phyloP scores from a whole-genome alignment of 192 early-diverging fungal genomes.

The Piromyces sp. region DNA sequence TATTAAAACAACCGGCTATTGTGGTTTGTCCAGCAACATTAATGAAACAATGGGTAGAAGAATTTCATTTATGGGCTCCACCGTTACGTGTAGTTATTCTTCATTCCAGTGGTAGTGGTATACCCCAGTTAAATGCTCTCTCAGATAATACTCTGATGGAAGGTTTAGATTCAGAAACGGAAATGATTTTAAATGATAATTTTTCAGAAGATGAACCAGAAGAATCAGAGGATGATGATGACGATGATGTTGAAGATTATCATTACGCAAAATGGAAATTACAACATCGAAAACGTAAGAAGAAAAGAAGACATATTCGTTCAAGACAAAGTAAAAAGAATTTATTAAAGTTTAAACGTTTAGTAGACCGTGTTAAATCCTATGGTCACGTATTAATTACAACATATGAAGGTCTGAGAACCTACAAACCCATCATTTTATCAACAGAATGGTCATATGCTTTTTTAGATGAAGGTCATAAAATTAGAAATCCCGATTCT shows the following conservation, averaged over 20 bases:
- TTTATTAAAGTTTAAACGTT: background rate
- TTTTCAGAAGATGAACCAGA: conserved; percentile 10
- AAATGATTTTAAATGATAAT: background rate
- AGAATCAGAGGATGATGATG: conserved; percentile 3
- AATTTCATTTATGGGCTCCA: conserved; percentile 70
- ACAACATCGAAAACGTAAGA: background rate
- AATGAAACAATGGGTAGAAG: conserved; percentile 65
- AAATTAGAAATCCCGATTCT: conserved; percentile 87
- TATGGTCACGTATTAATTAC: conserved; percentile 59
- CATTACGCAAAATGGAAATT: background rate
- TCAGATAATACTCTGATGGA: background rate
- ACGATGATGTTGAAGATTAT: background rate
- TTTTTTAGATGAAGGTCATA: conserved; percentile 90
- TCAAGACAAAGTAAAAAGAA: background rate
- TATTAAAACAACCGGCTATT: conserved; percentile 33
- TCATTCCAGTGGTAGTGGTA: conserved; percentile 68
- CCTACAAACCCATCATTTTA: conserved; percentile 50
- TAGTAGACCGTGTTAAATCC: background rate
- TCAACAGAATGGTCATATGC: conserved; percentile 66
- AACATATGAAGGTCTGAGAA: conserved; percentile 65
- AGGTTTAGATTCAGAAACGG: background rate
- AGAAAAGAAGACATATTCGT: background rate
- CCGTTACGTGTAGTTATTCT: conserved; percentile 73
- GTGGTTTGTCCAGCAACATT: conserved; percentile 66
- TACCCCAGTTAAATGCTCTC: conserved; percentile 8